These are phyloP conservation scores for Salvia rosmarinus DNA, from an alignment of 257 asterid species.

Conservation along the genomic window DNA sequence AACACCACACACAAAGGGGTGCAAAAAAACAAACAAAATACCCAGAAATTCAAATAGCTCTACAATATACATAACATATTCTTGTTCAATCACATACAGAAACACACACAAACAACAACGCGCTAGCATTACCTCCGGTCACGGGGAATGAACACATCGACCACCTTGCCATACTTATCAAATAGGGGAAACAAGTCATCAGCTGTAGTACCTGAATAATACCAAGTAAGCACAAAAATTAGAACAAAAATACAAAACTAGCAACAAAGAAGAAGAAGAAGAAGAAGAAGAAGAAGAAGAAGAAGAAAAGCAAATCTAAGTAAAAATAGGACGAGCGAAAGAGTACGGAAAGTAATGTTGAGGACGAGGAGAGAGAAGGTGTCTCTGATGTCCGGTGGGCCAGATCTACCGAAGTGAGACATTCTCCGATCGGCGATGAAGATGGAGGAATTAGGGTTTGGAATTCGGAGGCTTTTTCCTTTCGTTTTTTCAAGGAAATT, in stretches of 20 bases:
- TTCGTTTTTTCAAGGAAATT: neutral
- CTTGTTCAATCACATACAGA: no score
- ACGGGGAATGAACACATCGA: constrained; percentile 83
- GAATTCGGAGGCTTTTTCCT: neutral
- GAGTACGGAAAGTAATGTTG: constrained; percentile 72
- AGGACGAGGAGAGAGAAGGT: constrained; percentile 76
- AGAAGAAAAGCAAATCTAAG: neutral
- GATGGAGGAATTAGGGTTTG: neutral
- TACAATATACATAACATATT: no score
- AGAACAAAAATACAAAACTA: neutral
- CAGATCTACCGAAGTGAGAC: constrained; percentile 83
- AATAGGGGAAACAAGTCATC: constrained; percentile 81
- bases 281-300: neutral
- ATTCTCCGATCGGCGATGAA: constrained; percentile 33
- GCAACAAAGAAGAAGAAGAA: neutral
- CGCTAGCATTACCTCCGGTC: constrained; percentile 61
- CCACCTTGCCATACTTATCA: constrained; percentile 83
- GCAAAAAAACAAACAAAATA: no score
- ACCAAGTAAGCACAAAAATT: neutral
- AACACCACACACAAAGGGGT: no score
- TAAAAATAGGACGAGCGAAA: no score
- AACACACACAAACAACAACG: neutral
- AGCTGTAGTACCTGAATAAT: constrained; percentile 66
- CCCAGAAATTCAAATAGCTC: no score
- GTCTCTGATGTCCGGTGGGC: constrained; percentile 83